phyloP scores from a whole-genome alignment of 2,329 filamentous ascomycete genomes.

The Metarhizium sp. region DNA sequence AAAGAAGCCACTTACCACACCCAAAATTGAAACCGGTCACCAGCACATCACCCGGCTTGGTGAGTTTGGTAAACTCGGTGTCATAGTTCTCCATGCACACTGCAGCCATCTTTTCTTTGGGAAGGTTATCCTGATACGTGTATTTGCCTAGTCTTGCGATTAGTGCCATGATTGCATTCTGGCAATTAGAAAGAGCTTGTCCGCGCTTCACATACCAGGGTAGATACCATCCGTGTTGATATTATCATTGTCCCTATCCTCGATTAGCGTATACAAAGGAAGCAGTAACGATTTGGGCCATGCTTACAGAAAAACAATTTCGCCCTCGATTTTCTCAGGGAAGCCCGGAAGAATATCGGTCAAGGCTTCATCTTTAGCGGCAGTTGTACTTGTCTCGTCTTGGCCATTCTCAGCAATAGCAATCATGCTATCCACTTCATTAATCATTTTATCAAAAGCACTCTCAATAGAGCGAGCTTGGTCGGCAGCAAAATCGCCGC shows the following conservation, averaged over 20 bases:
- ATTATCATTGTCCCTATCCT: constrained; percentile 54
- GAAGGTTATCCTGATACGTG: constrained; percentile 82
- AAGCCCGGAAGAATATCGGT: constrained; percentile 54
- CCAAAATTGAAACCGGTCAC: constrained; percentile 87
- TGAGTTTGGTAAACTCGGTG: constrained; percentile 52
- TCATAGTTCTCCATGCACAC: constrained; percentile 97
- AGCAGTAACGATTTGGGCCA: no score
- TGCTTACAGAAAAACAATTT: constrained; percentile 63
- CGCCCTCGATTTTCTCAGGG: constrained; percentile 70
- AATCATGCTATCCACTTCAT: constrained; percentile 47
- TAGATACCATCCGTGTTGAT: constrained; percentile 93
- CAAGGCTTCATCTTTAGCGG: not conserved
- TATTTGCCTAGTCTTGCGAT: constrained; percentile 41
- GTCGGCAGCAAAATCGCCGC: constrained; percentile 42
- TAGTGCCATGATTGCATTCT: no score
- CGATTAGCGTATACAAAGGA: no score
- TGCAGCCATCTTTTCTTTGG: constrained; percentile 70
- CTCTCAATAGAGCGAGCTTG: constrained; percentile 45
- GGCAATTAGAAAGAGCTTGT: no score
- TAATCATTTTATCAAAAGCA: constrained; percentile 62
- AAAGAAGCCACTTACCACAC: constrained; percentile 39
- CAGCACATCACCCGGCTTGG: constrained; percentile 66
- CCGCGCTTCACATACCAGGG: constrained; percentile 39
- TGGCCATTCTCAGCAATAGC: not conserved
- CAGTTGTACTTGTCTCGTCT: not conserved